Evolutionary conservation across 2,329 filamentous ascomycete species (phyloP).

Genomic region (Ceratocystis huliohia): DNA sequence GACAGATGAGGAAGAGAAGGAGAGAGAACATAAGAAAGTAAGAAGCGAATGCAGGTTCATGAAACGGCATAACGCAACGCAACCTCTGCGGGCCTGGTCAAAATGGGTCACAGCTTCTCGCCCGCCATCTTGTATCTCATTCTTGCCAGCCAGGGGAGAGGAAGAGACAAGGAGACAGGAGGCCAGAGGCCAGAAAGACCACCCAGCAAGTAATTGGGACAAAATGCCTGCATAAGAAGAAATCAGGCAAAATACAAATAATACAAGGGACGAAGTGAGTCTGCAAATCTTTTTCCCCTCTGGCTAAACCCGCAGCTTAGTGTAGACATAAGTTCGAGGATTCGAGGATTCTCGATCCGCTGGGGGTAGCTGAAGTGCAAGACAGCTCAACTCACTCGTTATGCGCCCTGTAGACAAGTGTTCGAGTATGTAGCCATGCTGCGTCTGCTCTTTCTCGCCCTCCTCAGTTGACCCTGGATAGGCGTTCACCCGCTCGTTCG

Average conservation of each 20-base stretch:
- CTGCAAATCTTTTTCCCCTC: neutral
- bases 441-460: too few species aligned
- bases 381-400: too few species aligned
- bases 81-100: neutral
- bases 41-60: constrained; percentile 9
- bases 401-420: neutral
- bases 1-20: neutral
- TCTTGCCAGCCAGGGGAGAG: neutral
- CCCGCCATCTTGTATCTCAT: too few species aligned
- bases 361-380: neutral
- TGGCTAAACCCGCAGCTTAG: neutral
- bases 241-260: neutral
- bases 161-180: neutral
- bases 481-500: neutral
- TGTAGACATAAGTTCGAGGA: neutral
- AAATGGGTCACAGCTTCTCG: neutral
- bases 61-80: constrained; percentile 5
- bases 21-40: neutral
- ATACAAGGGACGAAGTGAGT: neutral
- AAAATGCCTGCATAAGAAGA: neutral
- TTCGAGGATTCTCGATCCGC: neutral
- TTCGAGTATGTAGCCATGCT: neutral
- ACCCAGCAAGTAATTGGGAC: neutral
- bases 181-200: neutral
- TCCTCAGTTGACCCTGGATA: neutral